Evolutionary conservation across 352 stramenopile species (phyloP).

Genomic region (Globisporangium megalacanthum): DNA sequence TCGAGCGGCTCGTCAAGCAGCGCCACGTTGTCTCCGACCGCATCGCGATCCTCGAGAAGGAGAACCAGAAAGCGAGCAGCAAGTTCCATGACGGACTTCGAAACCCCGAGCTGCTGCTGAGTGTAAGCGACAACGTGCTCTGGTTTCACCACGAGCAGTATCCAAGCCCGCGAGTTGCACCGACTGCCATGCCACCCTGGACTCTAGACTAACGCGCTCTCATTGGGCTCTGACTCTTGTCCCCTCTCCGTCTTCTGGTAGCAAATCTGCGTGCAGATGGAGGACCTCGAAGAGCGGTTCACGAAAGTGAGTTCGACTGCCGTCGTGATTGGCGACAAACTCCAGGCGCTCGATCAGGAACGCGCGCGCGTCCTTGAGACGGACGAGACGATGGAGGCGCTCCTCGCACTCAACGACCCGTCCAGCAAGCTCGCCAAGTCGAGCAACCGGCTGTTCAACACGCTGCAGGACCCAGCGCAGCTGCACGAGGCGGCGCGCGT

Average conservation of each 20-base stretch:
- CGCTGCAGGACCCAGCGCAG: conserved; percentile 59
- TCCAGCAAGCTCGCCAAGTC: conserved; percentile 44
- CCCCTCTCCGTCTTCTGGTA: conserved; percentile 8
- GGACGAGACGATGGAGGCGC: conserved; percentile 70
- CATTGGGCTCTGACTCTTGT: neutral
- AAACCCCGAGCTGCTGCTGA: conserved; percentile 52
- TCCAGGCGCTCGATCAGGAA: conserved; percentile 61
- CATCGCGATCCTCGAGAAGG: conserved; percentile 56
- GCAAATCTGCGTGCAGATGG: conserved; percentile 73
- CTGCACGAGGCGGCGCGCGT: conserved; percentile 61
- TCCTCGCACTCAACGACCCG: conserved; percentile 67
- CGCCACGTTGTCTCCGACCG: conserved; percentile 47
- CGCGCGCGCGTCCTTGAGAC: conserved; percentile 63
- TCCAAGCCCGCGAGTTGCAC: neutral
- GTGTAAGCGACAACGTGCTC: conserved; percentile 15
- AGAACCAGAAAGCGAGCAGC: conserved; percentile 44
- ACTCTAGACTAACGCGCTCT: neutral
- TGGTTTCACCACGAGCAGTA: too few relatives aligned
- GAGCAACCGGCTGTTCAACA: conserved; percentile 61
- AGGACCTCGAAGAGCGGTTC: conserved; percentile 80
- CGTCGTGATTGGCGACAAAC: conserved; percentile 62
- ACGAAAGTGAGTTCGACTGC: conserved; percentile 83
- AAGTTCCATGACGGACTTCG: conserved; percentile 64
- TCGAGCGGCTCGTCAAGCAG: conserved; percentile 53
- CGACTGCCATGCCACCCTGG: neutral